Conservation (phyloP, 768 basidiomycete genomes). For the Tylopilus vinaceipallidus region DNA sequence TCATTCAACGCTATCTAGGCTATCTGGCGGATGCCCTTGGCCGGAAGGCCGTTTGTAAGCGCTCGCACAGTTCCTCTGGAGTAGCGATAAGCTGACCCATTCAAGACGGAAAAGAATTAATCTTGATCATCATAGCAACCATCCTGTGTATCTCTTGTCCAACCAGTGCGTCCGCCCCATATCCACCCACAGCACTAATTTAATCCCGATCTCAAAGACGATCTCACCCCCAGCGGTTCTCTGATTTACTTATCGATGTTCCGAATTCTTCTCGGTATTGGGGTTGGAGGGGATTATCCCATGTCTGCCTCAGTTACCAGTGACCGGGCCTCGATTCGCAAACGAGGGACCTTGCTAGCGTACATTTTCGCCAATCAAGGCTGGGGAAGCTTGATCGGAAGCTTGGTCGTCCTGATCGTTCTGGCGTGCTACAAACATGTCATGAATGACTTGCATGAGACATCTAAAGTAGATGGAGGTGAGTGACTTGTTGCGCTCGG, state of each 20-base stretch:
- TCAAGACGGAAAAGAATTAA: conserved; percentile 72
- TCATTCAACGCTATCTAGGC: conserved; percentile 33
- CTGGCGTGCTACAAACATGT: conserved; percentile 59
- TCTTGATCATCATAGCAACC: conserved; percentile 77
- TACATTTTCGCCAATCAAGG: conserved; percentile 79
- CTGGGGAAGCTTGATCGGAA: conserved; percentile 70
- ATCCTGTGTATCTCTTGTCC: conserved; percentile 67
- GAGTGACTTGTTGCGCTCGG: conserved; percentile 17
- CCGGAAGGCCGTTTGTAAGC: conserved; percentile 63
- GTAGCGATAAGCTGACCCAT: conserved; percentile 1
- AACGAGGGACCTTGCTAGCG: conserved; percentile 71
- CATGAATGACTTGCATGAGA: conserved; percentile 58
- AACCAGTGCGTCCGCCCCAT: conserved; percentile 39
- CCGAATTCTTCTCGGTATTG: conserved; percentile 73
- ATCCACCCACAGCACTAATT: not conserved
- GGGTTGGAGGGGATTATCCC: conserved; percentile 79
- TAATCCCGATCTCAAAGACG: conserved; percentile 31
- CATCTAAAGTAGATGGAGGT: conserved; percentile 71
- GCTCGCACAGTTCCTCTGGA: not conserved
- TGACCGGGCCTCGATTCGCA: conserved; percentile 62
- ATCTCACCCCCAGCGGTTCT: conserved; percentile 46
- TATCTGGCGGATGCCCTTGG: conserved; percentile 67
- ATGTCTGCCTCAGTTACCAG: conserved; percentile 70
- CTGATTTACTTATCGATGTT: conserved; percentile 66
- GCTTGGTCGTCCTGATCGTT: conserved; percentile 60